Base-by-base conservation (phyloP, 139 green algal genomes). In the Chlorella sp. region DNA sequence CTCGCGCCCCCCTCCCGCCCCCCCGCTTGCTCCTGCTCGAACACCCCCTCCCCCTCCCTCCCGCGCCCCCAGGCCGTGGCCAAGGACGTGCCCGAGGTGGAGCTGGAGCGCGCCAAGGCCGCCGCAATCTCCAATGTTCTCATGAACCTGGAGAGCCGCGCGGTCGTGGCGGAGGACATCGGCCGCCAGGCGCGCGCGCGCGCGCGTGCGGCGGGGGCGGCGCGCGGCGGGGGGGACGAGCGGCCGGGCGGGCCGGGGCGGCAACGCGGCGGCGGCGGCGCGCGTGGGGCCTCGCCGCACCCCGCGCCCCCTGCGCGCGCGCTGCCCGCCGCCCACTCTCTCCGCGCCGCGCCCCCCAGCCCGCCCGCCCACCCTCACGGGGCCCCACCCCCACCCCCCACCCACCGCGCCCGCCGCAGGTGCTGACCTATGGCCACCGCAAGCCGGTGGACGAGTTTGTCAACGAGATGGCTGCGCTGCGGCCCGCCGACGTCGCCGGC, bases 161-260 rank as follows among this genome's bases (percentile, higher is more conserved):
- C 90, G 23, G 90, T 94, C 25, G 86, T 90, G n/a, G 87, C 90
- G 1, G 96, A 99, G 90, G 96, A 99, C 87, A 96, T 99, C 31
- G 96, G 96, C 3, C 80, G 94, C 36, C 95, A 99, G 86, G 90
- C 97, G 27, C 86, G 98, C 14, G 97, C 95, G 29, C 98, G 98
- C 81, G 94, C 91, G 12, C 73, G 91, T 79, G 82, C 77, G 82
- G 84, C 48, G 8, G 53, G 0, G 42, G 27, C 15, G 5, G 41
- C 19, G 35, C 14, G 2, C 38, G 29, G 25, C 21, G 21, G 56
- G 23, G 21, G 9, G n/a, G n/a, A n/a, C n/a, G n/a, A n/a, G n/a
- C n/a, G n/a, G n/a, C n/a, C n/a, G n/a, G n/a, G n/a, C n/a, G n/a
- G n/a, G n/a, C n/a, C n/a, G n/a, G n/a, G n/a, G n/a, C n/a, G n/a